Base-by-base conservation (phyloP, 2,329 filamentous ascomycete genomes). In the Emericellopsis cladophorae region DNA sequence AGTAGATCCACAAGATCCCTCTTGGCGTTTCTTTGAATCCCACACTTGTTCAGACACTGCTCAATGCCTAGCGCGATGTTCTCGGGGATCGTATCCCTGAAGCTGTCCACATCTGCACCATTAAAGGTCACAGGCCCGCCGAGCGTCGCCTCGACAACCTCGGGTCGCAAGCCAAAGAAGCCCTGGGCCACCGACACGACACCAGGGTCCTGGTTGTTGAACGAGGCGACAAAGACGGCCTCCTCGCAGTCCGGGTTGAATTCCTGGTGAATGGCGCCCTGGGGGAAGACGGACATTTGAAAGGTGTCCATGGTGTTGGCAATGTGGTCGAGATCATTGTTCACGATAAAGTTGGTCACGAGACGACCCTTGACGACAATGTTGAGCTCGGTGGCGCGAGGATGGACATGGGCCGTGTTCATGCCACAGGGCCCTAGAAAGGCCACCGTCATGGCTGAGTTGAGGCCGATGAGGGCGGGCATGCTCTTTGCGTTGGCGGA, bases 31-130 rank as follows among this genome's bases (percentile, higher is more conserved):
- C 61, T 57, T 45, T 54, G 46, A 37, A 68, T 62, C 23, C 56
- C 56, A 48, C 72, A 76, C 53, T 61, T 68, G 41, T 58, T 55
- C 45, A 74, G 47, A 50, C 72, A 77, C 15, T 56, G 51, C 42
- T 74, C 67, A 23, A 75, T 65, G 42, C 68, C 70, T 23, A 64
- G 53, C 4, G 72, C 72, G 39, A 76, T 58, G 44, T 68, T 71
- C 7, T 53, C 57, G 1, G 72, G 72, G 40, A 69, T 66, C 29
- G 51, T 43, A 1, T 52, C 45, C 10, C 57, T 55, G 50, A 69
- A 66, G 31, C 52, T 55, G 42, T 59, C 57, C n/a, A 60, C 57
- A 45, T 68, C 62, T 33, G 56, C 54, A 21, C 63, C 64, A 32
- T 63, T 53, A 26, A 67, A 48, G 3, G 57, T 59, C 44, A 49